Percentiles rank a stretch among this genome's conserved stretches.
Conservation (phyloP, 1,139 yeast species). For the Blastobotrys buckinghamii region DNA sequence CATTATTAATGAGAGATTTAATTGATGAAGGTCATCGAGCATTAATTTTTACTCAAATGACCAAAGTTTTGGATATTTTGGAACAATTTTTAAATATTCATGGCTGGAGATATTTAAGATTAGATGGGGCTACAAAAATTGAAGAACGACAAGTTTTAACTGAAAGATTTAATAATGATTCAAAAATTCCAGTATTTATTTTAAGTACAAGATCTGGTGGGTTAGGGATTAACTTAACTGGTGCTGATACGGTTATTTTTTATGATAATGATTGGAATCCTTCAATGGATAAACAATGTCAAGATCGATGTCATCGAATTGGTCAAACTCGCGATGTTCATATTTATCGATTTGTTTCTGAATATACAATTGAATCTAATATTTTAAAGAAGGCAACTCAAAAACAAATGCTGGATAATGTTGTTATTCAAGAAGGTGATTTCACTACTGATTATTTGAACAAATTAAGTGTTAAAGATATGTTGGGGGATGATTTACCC, state of each 20-base stretch:
- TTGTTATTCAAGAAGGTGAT: constrained; percentile 96
- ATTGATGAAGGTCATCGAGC: constrained; percentile 89
- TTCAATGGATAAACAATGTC: constrained; percentile 99
- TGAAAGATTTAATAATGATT: constrained; percentile 84
- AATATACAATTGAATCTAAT: constrained; percentile 93
- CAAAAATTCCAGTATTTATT: constrained; percentile 83
- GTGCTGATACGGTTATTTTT: constrained; percentile 98
- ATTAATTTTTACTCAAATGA: constrained; percentile 96
- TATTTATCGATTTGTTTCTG: constrained; percentile 92
- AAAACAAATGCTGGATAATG: constrained; percentile 89
- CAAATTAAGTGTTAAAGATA: constrained; percentile 80
- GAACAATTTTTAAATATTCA: constrained; percentile 93
- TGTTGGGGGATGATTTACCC: constrained; percentile 61
- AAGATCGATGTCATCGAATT: constrained; percentile 97
- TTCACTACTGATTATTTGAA: constrained; percentile 96
- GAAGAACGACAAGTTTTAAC: constrained; percentile 95
- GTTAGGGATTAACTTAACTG: constrained; percentile 92
- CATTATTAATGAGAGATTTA: constrained; percentile 65
- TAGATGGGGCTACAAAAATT: constrained; percentile 96
- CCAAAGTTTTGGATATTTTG: constrained; percentile 85
- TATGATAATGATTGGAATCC: constrained; percentile 99
- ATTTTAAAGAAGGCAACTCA: constrained; percentile 93
- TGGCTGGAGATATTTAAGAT: constrained; percentile 89
- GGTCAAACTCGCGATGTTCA: constrained; percentile 98
- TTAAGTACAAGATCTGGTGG: constrained; percentile 97